Percentiles rank a stretch among this genome's conserved stretches.
phyloP scores from a whole-genome alignment of 768 basidiomycete species.

The Psilocybe subaeruginosa region DNA sequence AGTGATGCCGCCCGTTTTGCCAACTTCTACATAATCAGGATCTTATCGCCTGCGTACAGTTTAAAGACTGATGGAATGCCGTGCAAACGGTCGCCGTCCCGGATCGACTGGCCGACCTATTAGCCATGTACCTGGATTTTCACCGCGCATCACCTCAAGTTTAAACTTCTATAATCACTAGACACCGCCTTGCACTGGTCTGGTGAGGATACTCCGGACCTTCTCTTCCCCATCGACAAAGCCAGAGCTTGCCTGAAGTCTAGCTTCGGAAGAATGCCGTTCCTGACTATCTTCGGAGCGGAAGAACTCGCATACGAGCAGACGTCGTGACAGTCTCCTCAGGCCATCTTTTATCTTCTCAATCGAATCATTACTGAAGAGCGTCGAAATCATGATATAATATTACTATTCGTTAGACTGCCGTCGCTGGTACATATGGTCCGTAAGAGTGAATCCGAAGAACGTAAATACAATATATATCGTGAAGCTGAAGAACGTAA shows the following conservation, averaged over 20 bases:
- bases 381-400: neutral
- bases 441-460: neutral
- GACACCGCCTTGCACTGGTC: conserved; percentile 1
- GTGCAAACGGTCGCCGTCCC: neutral
- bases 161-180: conserved; percentile 6
- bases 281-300: neutral
- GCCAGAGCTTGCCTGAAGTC: neutral
- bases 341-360: too few relatives aligned
- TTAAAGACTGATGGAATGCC: neutral
- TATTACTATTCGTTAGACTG: neutral
- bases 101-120: conserved; percentile 9
- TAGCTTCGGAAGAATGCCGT: neutral
- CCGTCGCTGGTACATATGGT: neutral
- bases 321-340: too few relatives aligned
- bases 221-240: conserved; percentile 8
- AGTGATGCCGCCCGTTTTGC: neutral
- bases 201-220: neutral
- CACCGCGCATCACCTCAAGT: conserved; percentile 2
- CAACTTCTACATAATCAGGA: neutral
- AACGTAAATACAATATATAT: neutral
- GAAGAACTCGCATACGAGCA: neutral
- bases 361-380: too few relatives aligned
- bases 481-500: neutral
- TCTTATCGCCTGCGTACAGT: neutral
- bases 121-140: conserved; percentile 6